Base-by-base conservation (phyloP, 495 filamentous ascomycete species). In the Talaromyces proteolyticus region DNA sequence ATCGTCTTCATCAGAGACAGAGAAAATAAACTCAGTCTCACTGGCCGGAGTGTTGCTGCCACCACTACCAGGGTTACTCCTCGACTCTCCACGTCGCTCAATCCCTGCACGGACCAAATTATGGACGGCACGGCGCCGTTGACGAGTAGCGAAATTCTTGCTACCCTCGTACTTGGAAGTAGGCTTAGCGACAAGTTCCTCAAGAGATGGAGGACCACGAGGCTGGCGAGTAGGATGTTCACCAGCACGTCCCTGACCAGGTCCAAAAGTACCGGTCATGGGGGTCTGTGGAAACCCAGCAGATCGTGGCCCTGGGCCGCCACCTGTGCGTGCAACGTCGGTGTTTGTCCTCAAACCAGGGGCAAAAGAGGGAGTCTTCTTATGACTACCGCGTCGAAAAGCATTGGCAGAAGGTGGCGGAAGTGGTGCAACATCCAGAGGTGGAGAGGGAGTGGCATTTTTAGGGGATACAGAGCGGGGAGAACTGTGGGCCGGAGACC, bases 101-200 rank as follows among this genome's bases (percentile, higher is more conserved):
- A 90, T 79, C 16, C 92, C 90, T 50, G 91, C 91, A 55, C 89
- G 88, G 44, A 96, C 87, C 42, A 98, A 77, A 58, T 88, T 95
- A 71, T 87, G 85, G 40, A 98, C 82, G 14, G 94, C 94, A 57
- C 86, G 87, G 53, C 92, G 91, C 43, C 93, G 91, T 59, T 93
- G 91, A 54, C 92, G 92, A 25, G 89, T 85, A 17, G 88, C 85
- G 67, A 99, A 99, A 70, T 99, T 99, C 78, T 96, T 95, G 81
- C 92, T 96, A 29, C 94, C 93, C 59, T 96, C 92, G 54, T 93
- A 84, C 69, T 91, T 95, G 41, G 89, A 84, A 4, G 93, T 99
- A 5, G 93, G 93, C 67, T 90, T 91, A 21, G 85, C 81, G 52
- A 85, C 78, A 49, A 99, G 82, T 66, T 99, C 92, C 55, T 99